Base-by-base conservation (phyloP, 1,284 basidiomycete species). In the Malassezia slooffiae region DNA sequence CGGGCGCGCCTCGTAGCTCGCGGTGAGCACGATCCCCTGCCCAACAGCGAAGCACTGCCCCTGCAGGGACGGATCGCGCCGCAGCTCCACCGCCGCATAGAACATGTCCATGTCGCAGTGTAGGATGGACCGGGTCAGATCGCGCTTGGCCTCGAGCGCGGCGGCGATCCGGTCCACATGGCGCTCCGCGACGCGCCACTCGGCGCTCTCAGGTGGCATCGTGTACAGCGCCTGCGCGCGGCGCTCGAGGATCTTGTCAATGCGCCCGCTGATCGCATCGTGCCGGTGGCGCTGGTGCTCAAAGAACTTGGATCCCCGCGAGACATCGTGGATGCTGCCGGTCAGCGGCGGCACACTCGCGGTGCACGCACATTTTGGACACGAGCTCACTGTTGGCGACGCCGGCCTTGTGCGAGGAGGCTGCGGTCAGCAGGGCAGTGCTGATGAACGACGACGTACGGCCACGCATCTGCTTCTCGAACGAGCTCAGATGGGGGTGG, bases 241-340 rank as follows among this genome's bases (percentile, higher is more conserved):
- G 5, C 51, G 43, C 19, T 42, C 52, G 0, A 62, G 53, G 16
- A 66, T 34, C 9, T 42, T 76, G 31, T 75, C 69, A 47, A 88
- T 85, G 37, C 79, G 75, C 42, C 79, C 75, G 1, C 83, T 85
- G 24, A 86, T 71, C 38, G 85, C 81, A 50, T 80, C 82, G 67
- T 87, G 83, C 64, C 82, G 85, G 57, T 77, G 76, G 67, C 83
- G 83, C 73, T 88, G 84, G 57, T 86, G 83, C 79, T 85, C 58
- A 32, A 68, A 70, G 32, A 55, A 70, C 38, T 63, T 64, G 43
- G 54, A 55, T 8, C 67, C 67, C 34, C 60, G 57, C 29, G 65
- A 67, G 11, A 58, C 65, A 23, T 62, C 43, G 44, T 59, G 62
- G 38, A 67, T 67, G 43, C 54, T 59, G 8, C 37, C 34, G 41